These are phyloP conservation scores for Globisporangium paddicum DNA, from an alignment of 352 stramenopile species.

Conservation along the genomic window DNA sequence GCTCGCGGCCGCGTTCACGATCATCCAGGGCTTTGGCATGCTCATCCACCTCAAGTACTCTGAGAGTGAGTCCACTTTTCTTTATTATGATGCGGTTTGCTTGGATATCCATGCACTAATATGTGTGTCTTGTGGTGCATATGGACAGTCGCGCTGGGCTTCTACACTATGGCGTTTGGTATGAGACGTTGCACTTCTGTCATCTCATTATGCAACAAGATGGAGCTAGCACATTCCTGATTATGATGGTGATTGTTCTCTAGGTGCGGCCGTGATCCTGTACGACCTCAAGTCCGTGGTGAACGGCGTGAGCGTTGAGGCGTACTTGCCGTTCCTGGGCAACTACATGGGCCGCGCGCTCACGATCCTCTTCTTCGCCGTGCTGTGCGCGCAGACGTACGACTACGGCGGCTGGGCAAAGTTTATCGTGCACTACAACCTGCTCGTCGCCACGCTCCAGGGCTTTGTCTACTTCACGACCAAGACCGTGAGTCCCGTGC, in stretches of 20 bases:
- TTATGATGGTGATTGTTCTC: too few species aligned
- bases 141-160: conserved; percentile 50
- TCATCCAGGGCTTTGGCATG: conserved; percentile 85
- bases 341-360: conserved; percentile 83
- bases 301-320: conserved; percentile 75
- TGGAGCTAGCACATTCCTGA: too few species aligned
- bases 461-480: conserved; percentile 82
- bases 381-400: conserved; percentile 65
- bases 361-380: conserved; percentile 79
- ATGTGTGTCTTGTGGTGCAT: conserved; percentile 1
- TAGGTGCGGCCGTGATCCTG: conserved; percentile 69
- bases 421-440: conserved; percentile 72
- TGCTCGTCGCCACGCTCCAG: conserved; percentile 68
- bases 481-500: conserved; percentile 57
- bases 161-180: conserved; percentile 87
- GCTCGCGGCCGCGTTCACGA: conserved; percentile 67
- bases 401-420: conserved; percentile 67
- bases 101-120: background rate
- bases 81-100: background rate
- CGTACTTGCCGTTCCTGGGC: conserved; percentile 83
- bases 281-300: conserved; percentile 86
- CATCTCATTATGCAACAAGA: background rate
- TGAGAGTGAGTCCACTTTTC: conserved; percentile 28
- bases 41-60: conserved; percentile 65
- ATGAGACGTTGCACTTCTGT: conserved; percentile 9